phyloP scores from a whole-genome alignment of 2,329 filamentous ascomycete genomes.

The Verticillium isaacii region DNA sequence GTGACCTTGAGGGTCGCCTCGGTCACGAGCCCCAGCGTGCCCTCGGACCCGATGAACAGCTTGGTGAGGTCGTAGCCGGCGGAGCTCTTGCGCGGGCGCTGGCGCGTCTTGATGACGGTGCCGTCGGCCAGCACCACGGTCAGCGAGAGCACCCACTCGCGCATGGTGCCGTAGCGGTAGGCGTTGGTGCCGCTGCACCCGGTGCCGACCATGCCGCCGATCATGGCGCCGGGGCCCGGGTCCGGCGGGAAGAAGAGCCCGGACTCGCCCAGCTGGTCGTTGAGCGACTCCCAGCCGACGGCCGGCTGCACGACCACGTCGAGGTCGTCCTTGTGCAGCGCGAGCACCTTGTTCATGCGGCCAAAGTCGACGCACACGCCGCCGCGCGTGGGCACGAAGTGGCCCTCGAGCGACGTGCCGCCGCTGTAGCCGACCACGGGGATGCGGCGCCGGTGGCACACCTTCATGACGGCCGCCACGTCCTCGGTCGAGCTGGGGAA shows the following conservation, averaged over 20 bases:
- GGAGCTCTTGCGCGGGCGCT: slow-evolving; percentile 82
- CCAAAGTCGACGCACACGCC: slow-evolving; percentile 84
- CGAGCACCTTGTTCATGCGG: slow-evolving; percentile 76
- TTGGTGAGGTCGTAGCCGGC: slow-evolving; percentile 90
- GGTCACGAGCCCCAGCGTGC: slow-evolving; percentile 84
- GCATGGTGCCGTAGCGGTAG: slow-evolving; percentile 91
- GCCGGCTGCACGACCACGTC: slow-evolving; percentile 76
- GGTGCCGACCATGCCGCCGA: slow-evolving; percentile 82
- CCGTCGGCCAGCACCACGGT: slow-evolving; percentile 89
- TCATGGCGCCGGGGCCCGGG: slow-evolving; percentile 86
- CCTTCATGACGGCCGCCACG: slow-evolving; percentile 80
- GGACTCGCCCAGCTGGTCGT: slow-evolving; percentile 67
- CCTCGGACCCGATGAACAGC: slow-evolving; percentile 86
- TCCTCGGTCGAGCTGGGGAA: slow-evolving; percentile 76
- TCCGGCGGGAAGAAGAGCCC: slow-evolving; percentile 90
- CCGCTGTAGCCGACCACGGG: slow-evolving; percentile 85
- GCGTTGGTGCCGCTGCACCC: slow-evolving; percentile 77
- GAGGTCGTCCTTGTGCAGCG: slow-evolving; percentile 71
- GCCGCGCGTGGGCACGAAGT: slow-evolving; percentile 77
- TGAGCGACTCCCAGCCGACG: slow-evolving; percentile 81
- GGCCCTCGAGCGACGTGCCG: slow-evolving; percentile 84
- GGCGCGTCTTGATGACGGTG: slow-evolving; percentile 82
- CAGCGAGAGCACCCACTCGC: slow-evolving; percentile 83
- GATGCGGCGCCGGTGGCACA: slow-evolving; percentile 76
- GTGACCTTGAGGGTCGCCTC: slow-evolving; percentile 87